Evolutionary conservation across 257 asterid genomes (phyloP).

Genomic region (Solanum dulcamara): DNA sequence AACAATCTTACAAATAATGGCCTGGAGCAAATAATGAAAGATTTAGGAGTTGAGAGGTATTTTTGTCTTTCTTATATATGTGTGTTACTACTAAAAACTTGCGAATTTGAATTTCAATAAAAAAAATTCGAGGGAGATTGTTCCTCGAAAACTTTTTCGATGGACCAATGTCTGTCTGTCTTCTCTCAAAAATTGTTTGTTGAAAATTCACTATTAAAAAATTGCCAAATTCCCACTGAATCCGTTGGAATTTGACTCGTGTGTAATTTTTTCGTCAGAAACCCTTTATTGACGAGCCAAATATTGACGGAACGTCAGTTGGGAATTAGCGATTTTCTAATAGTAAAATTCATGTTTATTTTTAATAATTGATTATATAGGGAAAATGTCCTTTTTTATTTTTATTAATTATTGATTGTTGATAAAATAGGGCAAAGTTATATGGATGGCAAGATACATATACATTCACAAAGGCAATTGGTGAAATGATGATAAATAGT

Average conservation of each 20-base stretch:
- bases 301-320: no score
- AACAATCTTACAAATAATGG: not conserved
- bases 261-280: no score
- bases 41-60: not conserved
- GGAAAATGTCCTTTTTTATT: not conserved
- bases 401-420: not conserved
- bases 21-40: not conserved
- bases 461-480: conserved; percentile 40
- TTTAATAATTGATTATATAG: not conserved
- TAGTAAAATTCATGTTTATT: not conserved
- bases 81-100: no score
- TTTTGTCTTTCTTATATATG: not conserved
- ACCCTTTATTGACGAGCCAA: no score
- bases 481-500: conserved; percentile 38
- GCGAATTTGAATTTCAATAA: not conserved
- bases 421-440: conserved; percentile 11
- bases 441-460: conserved; percentile 38
- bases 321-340: no score
- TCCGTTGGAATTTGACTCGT: no score
- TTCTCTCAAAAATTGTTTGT: no score
- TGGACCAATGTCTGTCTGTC: no score
- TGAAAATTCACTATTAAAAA: no score
- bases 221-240: no score
- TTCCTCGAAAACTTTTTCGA: no score
- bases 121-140: not conserved